A percentile compares a stretch with the other conserved stretches of the same genome.
Conservation (phyloP, 306 rosid species). For the Casuarina equisetifolia region DNA sequence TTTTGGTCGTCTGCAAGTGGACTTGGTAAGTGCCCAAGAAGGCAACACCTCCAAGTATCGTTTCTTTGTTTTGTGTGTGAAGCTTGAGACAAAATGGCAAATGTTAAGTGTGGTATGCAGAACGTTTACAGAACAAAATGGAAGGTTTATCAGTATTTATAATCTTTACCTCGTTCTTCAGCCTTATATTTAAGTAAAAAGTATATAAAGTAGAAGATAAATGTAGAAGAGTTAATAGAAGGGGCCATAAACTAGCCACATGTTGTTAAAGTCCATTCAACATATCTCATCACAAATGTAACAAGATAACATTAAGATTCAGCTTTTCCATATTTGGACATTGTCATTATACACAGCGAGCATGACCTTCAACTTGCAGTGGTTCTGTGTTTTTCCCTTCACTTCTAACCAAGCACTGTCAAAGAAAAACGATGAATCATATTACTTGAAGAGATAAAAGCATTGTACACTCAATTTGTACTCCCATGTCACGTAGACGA, state of each 20-base stretch:
- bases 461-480: background rate
- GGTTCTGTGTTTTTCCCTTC: conserved; percentile 26
- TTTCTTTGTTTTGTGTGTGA: background rate
- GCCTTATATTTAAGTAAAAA: conserved; percentile 11
- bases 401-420: conserved; percentile 27
- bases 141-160: conserved; percentile 7
- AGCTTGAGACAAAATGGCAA: background rate
- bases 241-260: conserved; percentile 22
- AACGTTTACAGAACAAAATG: conserved; percentile 23
- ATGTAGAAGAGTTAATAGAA: conserved; percentile 20
- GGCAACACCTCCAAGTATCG: no score
- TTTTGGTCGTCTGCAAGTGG: no score
- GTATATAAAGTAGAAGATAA: background rate
- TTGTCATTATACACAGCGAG: conserved; percentile 23
- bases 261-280: conserved; percentile 33
- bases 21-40: no score
- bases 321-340: conserved; percentile 34
- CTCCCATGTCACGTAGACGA: background rate
- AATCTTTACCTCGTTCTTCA: conserved; percentile 18
- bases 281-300: conserved; percentile 42
- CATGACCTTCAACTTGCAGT: conserved; percentile 28
- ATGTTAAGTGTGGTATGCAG: conserved; percentile 20
- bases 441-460: conserved; percentile 3
- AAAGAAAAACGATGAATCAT: conserved; percentile 8
- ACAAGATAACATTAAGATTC: conserved; percentile 32